phyloP scores from a whole-genome alignment of 371 early-diverging fungal genomes.

The Mortierella sp. region DNA sequence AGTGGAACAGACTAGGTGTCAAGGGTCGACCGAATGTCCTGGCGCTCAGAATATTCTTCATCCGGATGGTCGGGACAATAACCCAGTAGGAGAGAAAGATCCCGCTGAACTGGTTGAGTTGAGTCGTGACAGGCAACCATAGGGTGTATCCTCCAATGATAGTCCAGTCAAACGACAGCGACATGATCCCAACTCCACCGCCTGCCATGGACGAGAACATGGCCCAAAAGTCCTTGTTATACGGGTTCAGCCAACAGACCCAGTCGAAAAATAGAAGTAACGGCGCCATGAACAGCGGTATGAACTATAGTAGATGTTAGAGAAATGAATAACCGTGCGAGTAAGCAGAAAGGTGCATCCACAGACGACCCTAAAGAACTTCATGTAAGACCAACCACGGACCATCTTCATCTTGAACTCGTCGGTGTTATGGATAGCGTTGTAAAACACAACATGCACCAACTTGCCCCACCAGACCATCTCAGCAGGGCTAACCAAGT shows the following conservation, averaged over 20 bases:
- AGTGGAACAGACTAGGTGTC: not conserved
- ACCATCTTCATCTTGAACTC: constrained; percentile 58
- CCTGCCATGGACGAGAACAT: not conserved
- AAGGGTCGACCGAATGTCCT: not conserved
- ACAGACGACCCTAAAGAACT: constrained; percentile 71
- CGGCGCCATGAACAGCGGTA: constrained; percentile 60
- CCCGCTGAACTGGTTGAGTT: not conserved
- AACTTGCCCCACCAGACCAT: constrained; percentile 92
- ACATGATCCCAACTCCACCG: constrained; percentile 62
- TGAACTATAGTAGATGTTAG: constrained; percentile 20
- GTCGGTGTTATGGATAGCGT: constrained; percentile 72
- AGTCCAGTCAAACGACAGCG: not conserved
- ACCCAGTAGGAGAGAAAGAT: not conserved
- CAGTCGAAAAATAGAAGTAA: constrained; percentile 68
- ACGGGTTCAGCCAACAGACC: constrained; percentile 60
- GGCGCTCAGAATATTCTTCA: not conserved
- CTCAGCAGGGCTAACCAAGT: constrained; percentile 78
- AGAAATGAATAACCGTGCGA: not conserved
- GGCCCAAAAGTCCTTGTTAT: not conserved
- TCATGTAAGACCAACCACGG: constrained; percentile 51
- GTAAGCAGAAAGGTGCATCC: constrained; percentile 53
- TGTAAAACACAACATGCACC: constrained; percentile 78
- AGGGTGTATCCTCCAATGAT: not conserved
- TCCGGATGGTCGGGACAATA: not conserved
- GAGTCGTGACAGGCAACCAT: not conserved